phyloP scores from a whole-genome alignment of 768 basidiomycete species.

The Tylopilus intermedius region DNA sequence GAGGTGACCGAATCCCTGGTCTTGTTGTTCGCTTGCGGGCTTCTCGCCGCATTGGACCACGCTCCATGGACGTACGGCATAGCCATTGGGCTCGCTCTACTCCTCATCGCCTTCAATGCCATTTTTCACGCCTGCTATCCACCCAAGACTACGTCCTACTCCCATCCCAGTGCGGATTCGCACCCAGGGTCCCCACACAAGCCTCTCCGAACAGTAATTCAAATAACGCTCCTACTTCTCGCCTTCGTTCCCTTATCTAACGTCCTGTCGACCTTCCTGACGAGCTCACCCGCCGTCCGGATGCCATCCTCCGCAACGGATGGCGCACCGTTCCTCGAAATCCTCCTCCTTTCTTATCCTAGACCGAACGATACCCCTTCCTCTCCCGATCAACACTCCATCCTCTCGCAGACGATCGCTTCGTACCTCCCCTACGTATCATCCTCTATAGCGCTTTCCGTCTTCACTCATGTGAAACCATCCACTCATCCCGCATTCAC shows the following conservation, averaged over 20 bases:
- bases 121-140: background rate
- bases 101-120: slow-evolving; percentile 15
- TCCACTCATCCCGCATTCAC: slow-evolving; percentile 31
- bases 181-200: slow-evolving; percentile 1
- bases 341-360: slow-evolving; percentile 39
- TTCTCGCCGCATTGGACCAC: slow-evolving; percentile 28
- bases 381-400: slow-evolving; percentile 12
- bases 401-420: slow-evolving; percentile 34
- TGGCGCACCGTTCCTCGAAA: slow-evolving; percentile 32
- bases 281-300: background rate
- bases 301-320: slow-evolving; percentile 17
- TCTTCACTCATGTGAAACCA: slow-evolving; percentile 34
- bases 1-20: slow-evolving; percentile 14
- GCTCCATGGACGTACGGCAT: slow-evolving; percentile 39
- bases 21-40: slow-evolving; percentile 7
- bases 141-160: background rate
- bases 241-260: slow-evolving; percentile 5
- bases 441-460: slow-evolving; percentile 28
- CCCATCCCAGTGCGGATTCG: background rate
- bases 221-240: slow-evolving; percentile 19
- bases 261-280: slow-evolving; percentile 1
- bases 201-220: slow-evolving; percentile 14
- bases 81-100: slow-evolving; percentile 24
- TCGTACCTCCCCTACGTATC: slow-evolving; percentile 35
- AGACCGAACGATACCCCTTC: slow-evolving; percentile 31